These are phyloP conservation scores for Cryomyces antarcticus DNA, from an alignment of 495 filamentous ascomycete genomes.

Conservation along the genomic window DNA sequence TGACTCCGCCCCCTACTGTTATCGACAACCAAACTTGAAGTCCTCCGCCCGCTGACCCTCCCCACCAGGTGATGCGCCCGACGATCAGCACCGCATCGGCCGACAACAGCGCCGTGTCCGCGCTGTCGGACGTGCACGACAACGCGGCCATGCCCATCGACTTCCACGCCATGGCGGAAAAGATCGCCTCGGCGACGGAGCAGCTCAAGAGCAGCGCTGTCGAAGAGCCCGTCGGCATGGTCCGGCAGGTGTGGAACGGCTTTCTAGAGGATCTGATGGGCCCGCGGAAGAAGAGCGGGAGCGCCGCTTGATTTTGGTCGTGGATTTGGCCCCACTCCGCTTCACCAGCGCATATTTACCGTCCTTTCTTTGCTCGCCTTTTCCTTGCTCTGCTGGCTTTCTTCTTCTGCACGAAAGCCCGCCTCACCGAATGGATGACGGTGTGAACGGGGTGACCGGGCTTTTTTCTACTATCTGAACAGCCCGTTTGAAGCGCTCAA, in stretches of 20 bases:
- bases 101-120: constrained; percentile 25
- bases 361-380: no score
- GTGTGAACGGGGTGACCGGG: no score
- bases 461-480: no score
- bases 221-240: constrained; percentile 21
- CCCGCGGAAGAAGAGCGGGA: constrained; percentile 1
- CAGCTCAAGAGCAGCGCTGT: constrained; percentile 5
- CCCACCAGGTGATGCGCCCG: constrained; percentile 27
- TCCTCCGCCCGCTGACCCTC: background rate
- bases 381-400: no score
- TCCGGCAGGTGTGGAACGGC: constrained; percentile 30
- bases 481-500: no score
- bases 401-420: no score
- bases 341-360: no score
- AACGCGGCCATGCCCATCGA: constrained; percentile 34
- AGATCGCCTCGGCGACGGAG: constrained; percentile 20
- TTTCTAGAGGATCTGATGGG: constrained; percentile 40
- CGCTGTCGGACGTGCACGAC: constrained; percentile 38
- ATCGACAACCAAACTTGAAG: no score
- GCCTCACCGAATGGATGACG: no score
- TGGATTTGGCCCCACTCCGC: no score
- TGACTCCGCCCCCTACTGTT: no score
- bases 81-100: constrained; percentile 35
- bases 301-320: no score
- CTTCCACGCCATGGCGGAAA: constrained; percentile 34